Evolutionary conservation across 2,329 filamentous ascomycete genomes (phyloP).

Genomic region (Claviceps maximensis): DNA sequence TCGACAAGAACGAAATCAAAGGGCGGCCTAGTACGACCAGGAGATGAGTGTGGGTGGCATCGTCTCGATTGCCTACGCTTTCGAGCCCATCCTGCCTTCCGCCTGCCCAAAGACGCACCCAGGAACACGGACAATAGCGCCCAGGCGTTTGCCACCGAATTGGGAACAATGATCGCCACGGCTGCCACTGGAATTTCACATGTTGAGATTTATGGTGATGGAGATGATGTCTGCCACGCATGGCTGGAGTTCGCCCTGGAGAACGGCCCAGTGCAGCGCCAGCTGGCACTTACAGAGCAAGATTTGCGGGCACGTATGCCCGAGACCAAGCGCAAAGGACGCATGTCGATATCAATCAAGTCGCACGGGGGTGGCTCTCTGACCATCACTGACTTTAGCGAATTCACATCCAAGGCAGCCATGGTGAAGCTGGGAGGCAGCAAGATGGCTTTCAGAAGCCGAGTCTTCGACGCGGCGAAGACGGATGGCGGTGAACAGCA

Average conservation of each 20-base stretch:
- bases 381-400: conserved; percentile 63
- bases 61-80: conserved; percentile 80
- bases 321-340: conserved; percentile 57
- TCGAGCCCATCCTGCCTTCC: conserved; percentile 80
- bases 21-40: conserved; percentile 58
- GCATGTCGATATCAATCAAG: conserved; percentile 59
- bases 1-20: conserved; percentile 77
- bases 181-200: conserved; percentile 74
- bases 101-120: conserved; percentile 60
- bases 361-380: conserved; percentile 63
- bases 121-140: conserved; percentile 58
- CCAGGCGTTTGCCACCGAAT: conserved; percentile 76
- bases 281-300: conserved; percentile 60
- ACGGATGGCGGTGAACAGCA: conserved; percentile 57
- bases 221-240: conserved; percentile 64
- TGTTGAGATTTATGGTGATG: conserved; percentile 68
- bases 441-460: conserved; percentile 62
- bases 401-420: conserved; percentile 57
- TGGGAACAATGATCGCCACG: conserved; percentile 60
- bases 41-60: conserved; percentile 87
- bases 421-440: conserved; percentile 58
- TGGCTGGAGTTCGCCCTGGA: conserved; percentile 70
- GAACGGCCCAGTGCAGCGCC: conserved; percentile 50
- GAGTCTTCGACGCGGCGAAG: conserved; percentile 57
- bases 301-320: conserved; percentile 61